phyloP scores from a whole-genome alignment of 1,284 basidiomycete genomes.

The Irpex sp. region DNA sequence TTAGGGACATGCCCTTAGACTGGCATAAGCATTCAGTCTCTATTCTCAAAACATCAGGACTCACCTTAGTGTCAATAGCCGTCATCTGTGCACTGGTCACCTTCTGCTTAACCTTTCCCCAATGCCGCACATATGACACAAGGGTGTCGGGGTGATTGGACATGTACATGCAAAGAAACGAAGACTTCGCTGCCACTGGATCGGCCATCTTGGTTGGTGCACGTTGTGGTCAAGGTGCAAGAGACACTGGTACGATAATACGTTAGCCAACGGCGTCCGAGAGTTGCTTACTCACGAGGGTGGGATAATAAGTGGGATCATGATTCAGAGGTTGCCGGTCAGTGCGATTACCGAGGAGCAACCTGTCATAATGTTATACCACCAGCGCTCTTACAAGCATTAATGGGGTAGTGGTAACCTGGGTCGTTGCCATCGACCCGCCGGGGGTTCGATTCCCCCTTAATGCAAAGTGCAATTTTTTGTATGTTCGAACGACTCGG shows the following conservation, averaged over 20 bases:
- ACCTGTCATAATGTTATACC: too few relatives aligned
- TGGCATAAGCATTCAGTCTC: neutral
- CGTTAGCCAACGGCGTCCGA: too few relatives aligned
- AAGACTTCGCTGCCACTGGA: slow-evolving; percentile 69
- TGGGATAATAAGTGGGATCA: too few relatives aligned
- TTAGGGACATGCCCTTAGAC: slow-evolving; percentile 64
- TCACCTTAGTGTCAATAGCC: slow-evolving; percentile 59
- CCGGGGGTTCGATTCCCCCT: slow-evolving; percentile 73
- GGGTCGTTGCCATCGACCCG: slow-evolving; percentile 56
- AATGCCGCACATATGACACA: slow-evolving; percentile 74
- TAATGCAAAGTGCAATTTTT: slow-evolving; percentile 44
- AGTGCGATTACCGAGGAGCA: too few relatives aligned
- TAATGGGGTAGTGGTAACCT: slow-evolving; percentile 50
- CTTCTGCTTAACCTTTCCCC: slow-evolving; percentile 55
- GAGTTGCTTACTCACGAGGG: too few relatives aligned
- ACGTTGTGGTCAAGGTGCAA: neutral
- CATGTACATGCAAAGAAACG: slow-evolving; percentile 81
- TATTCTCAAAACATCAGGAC: neutral
- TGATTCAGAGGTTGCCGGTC: too few relatives aligned
- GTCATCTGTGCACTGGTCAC: slow-evolving; percentile 62
- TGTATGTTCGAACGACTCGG: too few relatives aligned
- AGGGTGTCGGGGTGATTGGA: slow-evolving; percentile 75
- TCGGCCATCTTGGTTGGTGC: slow-evolving; percentile 38
- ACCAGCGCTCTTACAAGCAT: slow-evolving; percentile 20
- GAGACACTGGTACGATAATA: neutral